Evolutionary conservation across 1,284 basidiomycete genomes (phyloP).

Genomic region (Ustilago loliicola): DNA sequence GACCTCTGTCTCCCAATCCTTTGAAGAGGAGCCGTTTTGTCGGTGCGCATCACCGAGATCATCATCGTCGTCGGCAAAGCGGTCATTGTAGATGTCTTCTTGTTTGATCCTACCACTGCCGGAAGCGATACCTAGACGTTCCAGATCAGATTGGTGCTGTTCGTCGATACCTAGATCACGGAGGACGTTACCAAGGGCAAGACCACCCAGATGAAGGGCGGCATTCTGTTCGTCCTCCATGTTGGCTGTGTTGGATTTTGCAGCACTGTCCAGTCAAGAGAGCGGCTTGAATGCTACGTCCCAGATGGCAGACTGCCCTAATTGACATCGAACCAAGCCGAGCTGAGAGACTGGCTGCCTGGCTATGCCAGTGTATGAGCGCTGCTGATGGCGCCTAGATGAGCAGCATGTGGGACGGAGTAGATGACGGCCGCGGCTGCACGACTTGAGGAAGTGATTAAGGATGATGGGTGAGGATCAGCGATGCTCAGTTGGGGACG

Average conservation of each 20-base stretch:
- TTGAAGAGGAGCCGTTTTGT: slow-evolving; percentile 38
- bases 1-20: slow-evolving; percentile 58
- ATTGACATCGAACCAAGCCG: neutral
- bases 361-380: slow-evolving; percentile 26
- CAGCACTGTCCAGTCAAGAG: neutral
- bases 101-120: slow-evolving; percentile 51
- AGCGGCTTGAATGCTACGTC: neutral
- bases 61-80: slow-evolving; percentile 65
- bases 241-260: neutral
- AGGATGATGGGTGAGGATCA: neutral
- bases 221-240: slow-evolving; percentile 68
- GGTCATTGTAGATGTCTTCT: slow-evolving; percentile 69
- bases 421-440: neutral
- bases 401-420: slow-evolving; percentile 12
- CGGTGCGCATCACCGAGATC: slow-evolving; percentile 40
- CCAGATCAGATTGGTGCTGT: slow-evolving; percentile 47
- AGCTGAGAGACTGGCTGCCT: slow-evolving; percentile 13
- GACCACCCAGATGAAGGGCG: slow-evolving; percentile 65
- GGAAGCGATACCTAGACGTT: slow-evolving; percentile 55
- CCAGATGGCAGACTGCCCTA: neutral
- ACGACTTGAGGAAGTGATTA: neutral
- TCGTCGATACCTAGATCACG: slow-evolving; percentile 66
- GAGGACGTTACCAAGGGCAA: slow-evolving; percentile 68
- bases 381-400: slow-evolving; percentile 6
- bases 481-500: slow-evolving; percentile 3